Evolutionary conservation across 75 land plant genomes (phyloP).

Genomic region (Larix kaempferi): DNA sequence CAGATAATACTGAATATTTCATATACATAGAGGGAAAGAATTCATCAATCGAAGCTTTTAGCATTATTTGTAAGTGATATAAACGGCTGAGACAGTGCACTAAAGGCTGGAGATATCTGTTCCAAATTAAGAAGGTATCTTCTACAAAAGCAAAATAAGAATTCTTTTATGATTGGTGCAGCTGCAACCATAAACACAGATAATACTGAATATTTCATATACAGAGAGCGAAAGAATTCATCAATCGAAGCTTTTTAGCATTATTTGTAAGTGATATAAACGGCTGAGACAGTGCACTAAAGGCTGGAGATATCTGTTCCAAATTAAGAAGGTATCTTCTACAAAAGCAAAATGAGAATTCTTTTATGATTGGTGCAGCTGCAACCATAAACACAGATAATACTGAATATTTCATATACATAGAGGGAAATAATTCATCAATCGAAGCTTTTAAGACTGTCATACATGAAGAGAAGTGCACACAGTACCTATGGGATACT

Average conservation of each 20-base stretch:
- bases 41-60: not conserved
- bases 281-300: conserved; percentile 3
- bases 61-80: conserved; percentile 1
- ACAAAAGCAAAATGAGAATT: not conserved
- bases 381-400: not conserved
- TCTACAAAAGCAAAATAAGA: not conserved
- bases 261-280: conserved; percentile 2
- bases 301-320: not conserved
- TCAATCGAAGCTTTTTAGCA: not conserved
- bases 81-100: conserved; percentile 4
- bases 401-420: conserved; percentile 1
- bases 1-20: not conserved
- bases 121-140: conserved; percentile 5
- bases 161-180: not conserved
- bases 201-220: not conserved
- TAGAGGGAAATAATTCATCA: not conserved
- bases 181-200: not conserved
- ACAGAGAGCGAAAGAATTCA: not conserved
- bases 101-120: not conserved
- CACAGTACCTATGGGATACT: conserved; percentile 14
- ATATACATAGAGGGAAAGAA: not conserved
- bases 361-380: not conserved
- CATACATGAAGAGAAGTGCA: not conserved
- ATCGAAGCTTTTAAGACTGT: conserved; percentile 2
- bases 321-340: conserved; percentile 3